These are phyloP conservation scores for Spathaspora jeffriesii DNA, from an alignment of 1,139 yeast genomes.

Conservation along the genomic window DNA sequence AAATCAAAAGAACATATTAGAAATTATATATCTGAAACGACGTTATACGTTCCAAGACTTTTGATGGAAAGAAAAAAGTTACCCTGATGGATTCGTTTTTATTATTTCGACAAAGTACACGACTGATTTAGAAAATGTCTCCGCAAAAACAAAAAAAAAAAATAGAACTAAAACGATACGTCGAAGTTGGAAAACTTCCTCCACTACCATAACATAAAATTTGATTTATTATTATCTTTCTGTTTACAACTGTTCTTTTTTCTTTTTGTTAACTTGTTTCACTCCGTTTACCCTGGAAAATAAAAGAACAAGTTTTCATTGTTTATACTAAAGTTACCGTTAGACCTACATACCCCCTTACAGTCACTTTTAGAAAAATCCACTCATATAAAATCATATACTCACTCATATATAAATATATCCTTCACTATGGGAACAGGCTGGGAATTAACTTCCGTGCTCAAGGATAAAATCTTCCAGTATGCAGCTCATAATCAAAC, in stretches of 20 bases:
- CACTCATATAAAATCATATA: not conserved
- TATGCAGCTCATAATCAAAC: slow-evolving; percentile 82
- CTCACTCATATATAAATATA: not conserved
- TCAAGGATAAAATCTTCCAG: slow-evolving; percentile 41
- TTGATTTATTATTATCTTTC: not conserved
- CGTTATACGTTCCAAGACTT: too few relatives aligned
- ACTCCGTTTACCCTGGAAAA: not conserved
- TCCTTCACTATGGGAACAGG: slow-evolving; percentile 38
- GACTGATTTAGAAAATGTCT: not conserved
- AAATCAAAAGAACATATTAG: not conserved
- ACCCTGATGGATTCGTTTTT: not conserved
- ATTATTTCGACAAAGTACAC: not conserved
- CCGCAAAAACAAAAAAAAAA: not conserved
- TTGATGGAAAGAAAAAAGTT: not conserved
- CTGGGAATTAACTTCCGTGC: slow-evolving; percentile 44
- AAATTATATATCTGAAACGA: not conserved
- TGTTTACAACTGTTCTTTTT: not conserved
- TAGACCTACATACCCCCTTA: not conserved
- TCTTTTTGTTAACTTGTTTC: not conserved
- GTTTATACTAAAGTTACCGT: not conserved
- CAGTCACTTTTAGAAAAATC: not conserved
- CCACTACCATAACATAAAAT: not conserved
- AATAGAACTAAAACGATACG: not conserved
- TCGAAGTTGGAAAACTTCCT: not conserved
- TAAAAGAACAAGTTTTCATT: not conserved